Base-by-base conservation (phyloP, 108 stramenopile species). In the Nannochloropsis gaditana region DNA sequence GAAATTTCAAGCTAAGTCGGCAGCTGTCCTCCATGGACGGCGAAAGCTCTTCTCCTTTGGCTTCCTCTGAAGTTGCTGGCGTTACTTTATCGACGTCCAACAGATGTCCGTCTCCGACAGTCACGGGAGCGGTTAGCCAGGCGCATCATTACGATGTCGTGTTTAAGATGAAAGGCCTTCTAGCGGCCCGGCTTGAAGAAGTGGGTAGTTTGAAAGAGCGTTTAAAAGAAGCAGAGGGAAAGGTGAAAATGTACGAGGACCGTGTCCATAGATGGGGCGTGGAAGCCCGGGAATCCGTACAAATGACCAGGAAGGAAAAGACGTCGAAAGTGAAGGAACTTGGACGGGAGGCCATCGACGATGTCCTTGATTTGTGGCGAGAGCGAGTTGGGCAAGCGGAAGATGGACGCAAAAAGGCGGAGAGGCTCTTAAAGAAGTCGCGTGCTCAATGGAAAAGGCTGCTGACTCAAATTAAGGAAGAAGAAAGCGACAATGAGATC, bases 1-100 rank as follows among this genome's bases (percentile, higher is more conserved):
- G 59, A 15, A 73, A 73, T 3, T 15, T 15, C 15, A 73, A n/a
- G 19, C 59, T 73, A 2, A 73, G n/a, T 6, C n/a, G 59, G 59
- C 59, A 73, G 59, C 59, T 73, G 15, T 73, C 59, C 19, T 73
- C 59, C 19, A n/a, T n/a, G 59, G 59, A 73, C n/a, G 59, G 59
- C 19, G 3, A n/a, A 6, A n/a, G 19, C 59, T n/a, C 59, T 6
- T 73, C 59, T 6, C 59, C 59, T 4, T 15, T 73, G 8, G n/a
- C n/a, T 15, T n/a, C n/a, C 19, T n/a, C 8, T 15, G 59, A n/a
- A 73, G 31, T 31, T 31, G 31, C 31, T 31, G 31, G 31, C 31
- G 31, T 1, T 31, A 31, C 31, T 31, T 31, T 31, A 31, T 31
- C 31, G 31, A 31, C 31, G 31, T 31, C 31, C 31, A 31, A 31